phyloP scores from a whole-genome alignment of 306 rosid genomes.

The Sindora glabra region DNA sequence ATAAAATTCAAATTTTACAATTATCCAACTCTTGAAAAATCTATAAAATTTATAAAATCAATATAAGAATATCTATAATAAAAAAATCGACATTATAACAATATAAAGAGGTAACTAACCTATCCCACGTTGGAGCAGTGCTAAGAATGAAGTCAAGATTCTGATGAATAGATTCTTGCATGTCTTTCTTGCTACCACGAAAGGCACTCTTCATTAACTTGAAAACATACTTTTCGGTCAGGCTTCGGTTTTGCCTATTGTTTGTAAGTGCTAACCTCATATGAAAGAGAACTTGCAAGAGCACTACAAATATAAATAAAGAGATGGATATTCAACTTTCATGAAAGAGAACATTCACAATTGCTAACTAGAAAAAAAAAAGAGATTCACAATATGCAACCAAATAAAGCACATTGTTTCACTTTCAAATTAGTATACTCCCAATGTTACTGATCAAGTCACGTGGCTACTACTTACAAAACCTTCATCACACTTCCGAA shows the following conservation, averaged over 20 bases:
- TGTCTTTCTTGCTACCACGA: conserved; percentile 57
- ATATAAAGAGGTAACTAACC: conserved; percentile 42
- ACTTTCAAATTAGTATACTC: neutral
- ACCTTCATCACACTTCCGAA: neutral
- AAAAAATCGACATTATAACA: no score
- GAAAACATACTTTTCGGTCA: conserved; percentile 41
- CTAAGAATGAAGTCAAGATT: conserved; percentile 58
- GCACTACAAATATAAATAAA: conserved; percentile 34
- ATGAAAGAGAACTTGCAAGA: conserved; percentile 44
- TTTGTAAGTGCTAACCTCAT: conserved; percentile 68
- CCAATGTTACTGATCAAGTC: neutral
- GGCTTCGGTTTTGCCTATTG: conserved; percentile 72
- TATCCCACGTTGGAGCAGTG: conserved; percentile 96
- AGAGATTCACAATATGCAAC: no score
- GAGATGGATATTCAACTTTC: neutral
- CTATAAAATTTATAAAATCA: no score
- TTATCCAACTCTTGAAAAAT: no score
- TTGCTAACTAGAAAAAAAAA: neutral
- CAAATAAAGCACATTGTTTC: neutral
- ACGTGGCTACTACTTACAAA: neutral
- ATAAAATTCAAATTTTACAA: no score
- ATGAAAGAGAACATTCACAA: neutral
- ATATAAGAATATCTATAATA: no score
- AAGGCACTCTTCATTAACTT: conserved; percentile 66
- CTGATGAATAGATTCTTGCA: conserved; percentile 49